Percentiles rank a stretch among this genome's conserved stretches.
Evolutionary conservation across 768 basidiomycete genomes (phyloP).

Genomic region (Psilocybe cyanescens): DNA sequence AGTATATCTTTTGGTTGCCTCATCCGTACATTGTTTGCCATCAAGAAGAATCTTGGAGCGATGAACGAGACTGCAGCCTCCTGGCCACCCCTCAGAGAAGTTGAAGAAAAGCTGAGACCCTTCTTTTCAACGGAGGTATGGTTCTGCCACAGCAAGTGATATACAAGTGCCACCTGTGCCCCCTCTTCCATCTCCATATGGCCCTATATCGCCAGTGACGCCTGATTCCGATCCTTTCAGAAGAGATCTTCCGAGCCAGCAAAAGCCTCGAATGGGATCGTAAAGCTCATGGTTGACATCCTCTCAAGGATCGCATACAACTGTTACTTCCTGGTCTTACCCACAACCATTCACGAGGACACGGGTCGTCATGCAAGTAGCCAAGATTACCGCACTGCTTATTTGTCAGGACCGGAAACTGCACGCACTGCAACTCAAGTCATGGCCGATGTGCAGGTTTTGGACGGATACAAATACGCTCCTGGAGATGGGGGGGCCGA

Average conservation of each 20-base stretch:
- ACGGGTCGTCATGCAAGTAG: constrained; percentile 39
- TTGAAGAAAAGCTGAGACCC: constrained; percentile 58
- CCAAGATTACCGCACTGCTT: constrained; percentile 44
- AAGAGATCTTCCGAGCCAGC: constrained; percentile 47
- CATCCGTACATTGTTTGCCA: constrained; percentile 62
- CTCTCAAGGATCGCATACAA: constrained; percentile 56
- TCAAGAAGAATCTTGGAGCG: constrained; percentile 66
- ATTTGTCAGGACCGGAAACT: constrained; percentile 36
- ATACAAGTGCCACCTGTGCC: constrained; percentile 68
- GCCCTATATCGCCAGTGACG: constrained; percentile 46
- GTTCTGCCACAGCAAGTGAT: constrained; percentile 44
- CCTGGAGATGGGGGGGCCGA: constrained; percentile 49
- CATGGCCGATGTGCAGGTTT: constrained; percentile 60
- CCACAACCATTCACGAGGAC: constrained; percentile 48
- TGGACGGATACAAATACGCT: constrained; percentile 73
- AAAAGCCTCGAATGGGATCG: constrained; percentile 58
- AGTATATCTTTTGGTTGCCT: constrained; percentile 61
- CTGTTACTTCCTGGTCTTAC: constrained; percentile 72
- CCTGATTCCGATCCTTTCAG: constrained; percentile 68
- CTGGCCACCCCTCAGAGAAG: constrained; percentile 62
- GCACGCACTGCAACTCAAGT: constrained; percentile 54
- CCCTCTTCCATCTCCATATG: constrained; percentile 66
- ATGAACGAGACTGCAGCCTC: constrained; percentile 53
- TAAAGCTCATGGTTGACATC: constrained; percentile 80
- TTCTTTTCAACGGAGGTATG: constrained; percentile 74